A percentile compares a stretch with the other conserved stretches of the same genome.
These are phyloP conservation scores for Priceomyces medius DNA, from an alignment of 805 yeast genomes.

Conservation along the genomic window DNA sequence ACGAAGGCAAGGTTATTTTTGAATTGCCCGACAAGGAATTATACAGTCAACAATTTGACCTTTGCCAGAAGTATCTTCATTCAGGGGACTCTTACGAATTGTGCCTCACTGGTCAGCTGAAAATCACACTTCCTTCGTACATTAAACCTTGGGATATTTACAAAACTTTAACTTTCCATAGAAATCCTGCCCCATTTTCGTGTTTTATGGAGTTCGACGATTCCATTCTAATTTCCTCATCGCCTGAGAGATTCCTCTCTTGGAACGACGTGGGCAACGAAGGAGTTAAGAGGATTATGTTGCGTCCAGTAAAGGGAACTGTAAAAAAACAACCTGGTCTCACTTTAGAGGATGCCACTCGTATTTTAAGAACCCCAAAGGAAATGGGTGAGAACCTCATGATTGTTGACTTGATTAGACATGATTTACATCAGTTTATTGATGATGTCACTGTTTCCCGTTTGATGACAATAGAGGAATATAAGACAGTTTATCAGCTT, in stretches of 20 bases:
- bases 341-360: constrained; percentile 57
- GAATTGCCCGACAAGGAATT: constrained; percentile 51
- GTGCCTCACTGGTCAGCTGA: constrained; percentile 79
- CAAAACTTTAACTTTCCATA: constrained; percentile 57
- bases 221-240: constrained; percentile 70
- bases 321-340: constrained; percentile 64
- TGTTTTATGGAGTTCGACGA: constrained; percentile 72
- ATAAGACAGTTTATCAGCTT: constrained; percentile 83
- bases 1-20: constrained; percentile 29
- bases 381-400: constrained; percentile 94
- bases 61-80: constrained; percentile 66
- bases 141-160: constrained; percentile 76
- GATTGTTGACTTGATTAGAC: constrained; percentile 95
- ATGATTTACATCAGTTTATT: constrained; percentile 74
- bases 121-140: constrained; percentile 48
- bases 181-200: constrained; percentile 92
- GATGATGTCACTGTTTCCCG: constrained; percentile 67
- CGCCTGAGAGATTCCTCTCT: constrained; percentile 89
- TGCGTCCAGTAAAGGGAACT: constrained; percentile 96
- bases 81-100: constrained; percentile 92
- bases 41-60: constrained; percentile 55
- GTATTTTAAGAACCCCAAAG: constrained; percentile 74
- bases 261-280: constrained; percentile 54
- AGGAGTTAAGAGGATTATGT: constrained; percentile 52
- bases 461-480: constrained; percentile 90